These are phyloP conservation scores for Primulina tabacum DNA, from an alignment of 257 asterid genomes.

Conservation along the genomic window DNA sequence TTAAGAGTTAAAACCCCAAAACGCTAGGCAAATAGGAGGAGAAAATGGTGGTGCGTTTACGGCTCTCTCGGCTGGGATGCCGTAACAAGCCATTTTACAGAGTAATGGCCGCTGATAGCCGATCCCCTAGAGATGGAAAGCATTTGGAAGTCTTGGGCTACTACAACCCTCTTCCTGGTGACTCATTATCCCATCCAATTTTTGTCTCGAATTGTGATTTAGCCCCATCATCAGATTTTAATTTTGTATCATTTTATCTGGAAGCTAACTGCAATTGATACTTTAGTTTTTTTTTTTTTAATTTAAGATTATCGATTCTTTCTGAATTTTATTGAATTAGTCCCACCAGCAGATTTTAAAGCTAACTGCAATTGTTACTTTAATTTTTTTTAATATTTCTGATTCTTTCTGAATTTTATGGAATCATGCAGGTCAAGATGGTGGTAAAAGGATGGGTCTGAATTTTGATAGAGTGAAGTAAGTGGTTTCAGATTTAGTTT, in stretches of 20 bases:
- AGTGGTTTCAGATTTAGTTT: not conserved
- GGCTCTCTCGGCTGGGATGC: slow-evolving; percentile 80
- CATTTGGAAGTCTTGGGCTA: slow-evolving; percentile 92
- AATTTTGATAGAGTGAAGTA: slow-evolving; percentile 58
- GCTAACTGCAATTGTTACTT: slow-evolving; percentile 2
- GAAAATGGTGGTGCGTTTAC: slow-evolving; percentile 73
- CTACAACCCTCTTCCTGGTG: slow-evolving; percentile 95
- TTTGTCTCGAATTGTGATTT: slow-evolving; percentile 9
- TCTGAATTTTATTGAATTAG: not conserved
- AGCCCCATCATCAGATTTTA: not conserved
- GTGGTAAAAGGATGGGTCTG: slow-evolving; percentile 90
- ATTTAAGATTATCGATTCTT: too few relatives aligned
- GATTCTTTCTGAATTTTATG: slow-evolving; percentile 18
- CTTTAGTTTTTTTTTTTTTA: not conserved
- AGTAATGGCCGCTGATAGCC: slow-evolving; percentile 94
- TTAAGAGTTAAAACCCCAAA: not conserved
- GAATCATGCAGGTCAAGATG: slow-evolving; percentile 77
- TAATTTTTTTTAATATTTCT: not conserved
- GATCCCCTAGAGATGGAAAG: slow-evolving; percentile 97
- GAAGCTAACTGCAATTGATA: slow-evolving; percentile 3
- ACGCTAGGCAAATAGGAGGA: not conserved
- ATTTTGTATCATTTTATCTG: not conserved
- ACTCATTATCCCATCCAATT: not conserved
- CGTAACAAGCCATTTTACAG: slow-evolving; percentile 81
- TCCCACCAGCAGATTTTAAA: not conserved